Conservation (phyloP, 2,329 filamentous ascomycete genomes). For the Colletotrichum tropicicola region DNA sequence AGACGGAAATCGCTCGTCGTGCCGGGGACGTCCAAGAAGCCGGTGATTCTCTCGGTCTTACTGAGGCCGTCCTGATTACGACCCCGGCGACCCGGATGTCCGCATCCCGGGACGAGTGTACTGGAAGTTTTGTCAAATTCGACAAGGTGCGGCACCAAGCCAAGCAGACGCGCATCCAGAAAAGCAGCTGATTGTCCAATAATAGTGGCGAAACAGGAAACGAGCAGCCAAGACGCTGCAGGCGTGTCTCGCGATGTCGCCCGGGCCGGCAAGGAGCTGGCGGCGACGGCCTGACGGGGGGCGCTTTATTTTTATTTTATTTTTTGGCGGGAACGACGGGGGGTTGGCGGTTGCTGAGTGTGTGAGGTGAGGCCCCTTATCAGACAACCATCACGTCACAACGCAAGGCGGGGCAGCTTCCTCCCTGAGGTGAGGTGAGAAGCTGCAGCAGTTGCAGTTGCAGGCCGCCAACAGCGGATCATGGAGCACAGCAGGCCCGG, state of each 20-base stretch:
- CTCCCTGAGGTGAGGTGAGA: background rate
- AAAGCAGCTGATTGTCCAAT: background rate
- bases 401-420: slow-evolving; percentile 17
- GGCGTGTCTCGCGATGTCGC: background rate
- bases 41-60: slow-evolving; percentile 23
- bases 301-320: too few relatives aligned
- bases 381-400: slow-evolving; percentile 35
- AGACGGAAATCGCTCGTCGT: background rate
- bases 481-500: too few relatives aligned
- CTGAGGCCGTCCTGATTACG: background rate
- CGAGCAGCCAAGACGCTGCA: background rate
- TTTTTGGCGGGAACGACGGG: background rate
- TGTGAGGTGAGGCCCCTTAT: slow-evolving; percentile 14
- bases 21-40: background rate
- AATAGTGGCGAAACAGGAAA: slow-evolving; percentile 14
- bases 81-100: background rate
- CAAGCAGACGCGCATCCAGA: background rate
- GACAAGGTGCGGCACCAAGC: background rate
- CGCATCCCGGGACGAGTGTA: background rate
- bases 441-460: background rate
- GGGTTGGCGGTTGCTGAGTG: background rate
- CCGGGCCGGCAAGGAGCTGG: background rate
- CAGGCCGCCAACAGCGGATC: background rate
- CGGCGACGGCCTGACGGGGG: background rate
- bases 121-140: too few relatives aligned